Evolutionary conservation across 305 asterid genomes (phyloP).

Genomic region (Fraxinus platypoda): DNA sequence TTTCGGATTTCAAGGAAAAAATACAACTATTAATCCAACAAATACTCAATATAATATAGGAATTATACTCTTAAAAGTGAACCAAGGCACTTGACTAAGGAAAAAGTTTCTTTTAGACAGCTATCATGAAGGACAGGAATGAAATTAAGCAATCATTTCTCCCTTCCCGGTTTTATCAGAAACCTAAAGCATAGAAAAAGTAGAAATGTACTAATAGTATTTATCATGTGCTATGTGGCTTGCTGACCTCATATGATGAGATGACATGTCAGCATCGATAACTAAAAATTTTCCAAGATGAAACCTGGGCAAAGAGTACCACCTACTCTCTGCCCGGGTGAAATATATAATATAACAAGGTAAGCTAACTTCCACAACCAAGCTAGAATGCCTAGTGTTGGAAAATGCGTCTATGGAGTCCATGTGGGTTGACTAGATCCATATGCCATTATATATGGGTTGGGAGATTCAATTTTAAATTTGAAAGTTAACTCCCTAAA

Average conservation of each 20-base stretch:
- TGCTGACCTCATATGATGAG: background rate
- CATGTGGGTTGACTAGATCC: background rate
- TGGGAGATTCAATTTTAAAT: background rate
- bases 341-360: background rate
- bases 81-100: background rate
- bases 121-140: background rate
- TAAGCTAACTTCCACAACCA: background rate
- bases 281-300: background rate
- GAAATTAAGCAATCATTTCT: background rate
- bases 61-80: background rate
- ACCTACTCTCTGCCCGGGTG: background rate
- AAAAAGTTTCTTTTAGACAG: conserved; percentile 6
- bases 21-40: background rate
- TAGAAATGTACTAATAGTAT: background rate
- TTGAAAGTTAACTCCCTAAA: background rate
- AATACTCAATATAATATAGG: background rate
- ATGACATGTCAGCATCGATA: background rate
- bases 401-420: background rate
- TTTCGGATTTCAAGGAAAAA: background rate
- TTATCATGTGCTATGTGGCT: background rate
- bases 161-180: background rate
- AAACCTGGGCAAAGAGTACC: background rate
- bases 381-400: background rate
- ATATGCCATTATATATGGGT: background rate
- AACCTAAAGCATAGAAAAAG: background rate